Conservation (phyloP, 257 asterid species). For the Gentiana straminea region DNA sequence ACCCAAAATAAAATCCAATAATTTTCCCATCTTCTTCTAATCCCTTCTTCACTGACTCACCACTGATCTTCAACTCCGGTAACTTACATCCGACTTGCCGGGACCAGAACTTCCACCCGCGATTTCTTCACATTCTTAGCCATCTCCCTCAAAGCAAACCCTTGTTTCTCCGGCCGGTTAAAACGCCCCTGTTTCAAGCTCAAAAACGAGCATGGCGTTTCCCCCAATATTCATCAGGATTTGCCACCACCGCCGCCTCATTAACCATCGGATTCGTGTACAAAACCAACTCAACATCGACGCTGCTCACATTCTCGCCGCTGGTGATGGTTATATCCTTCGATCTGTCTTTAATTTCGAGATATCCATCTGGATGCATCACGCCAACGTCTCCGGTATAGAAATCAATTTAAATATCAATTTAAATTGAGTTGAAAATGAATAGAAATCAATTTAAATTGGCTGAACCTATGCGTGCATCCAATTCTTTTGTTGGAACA, state of each 20-base stretch:
- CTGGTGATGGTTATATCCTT: conserved; percentile 76
- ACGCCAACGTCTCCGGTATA: conserved; percentile 36
- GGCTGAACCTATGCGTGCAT: conserved; percentile 99
- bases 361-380: conserved; percentile 68
- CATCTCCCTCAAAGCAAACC: too few species aligned
- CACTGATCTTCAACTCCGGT: too few species aligned
- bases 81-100: too few species aligned
- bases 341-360: conserved; percentile 68
- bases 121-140: too few species aligned
- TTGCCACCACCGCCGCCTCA: conserved; percentile 83
- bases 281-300: conserved; percentile 69
- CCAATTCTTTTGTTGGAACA: conserved; percentile 94
- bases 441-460: neutral
- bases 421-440: too few species aligned
- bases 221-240: conserved; percentile 83
- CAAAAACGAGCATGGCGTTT: conserved; percentile 71
- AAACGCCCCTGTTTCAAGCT: conserved; percentile 36
- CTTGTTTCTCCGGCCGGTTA: too few species aligned
- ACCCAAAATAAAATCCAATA: too few species aligned
- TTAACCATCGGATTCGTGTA: conserved; percentile 61
- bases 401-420: too few species aligned
- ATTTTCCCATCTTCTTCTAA: too few species aligned
- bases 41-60: too few species aligned
- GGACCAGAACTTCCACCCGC: too few species aligned
- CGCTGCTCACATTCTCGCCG: conserved; percentile 81